Conservation (phyloP, 139 green algal species). For the Chlorella sp. region DNA sequence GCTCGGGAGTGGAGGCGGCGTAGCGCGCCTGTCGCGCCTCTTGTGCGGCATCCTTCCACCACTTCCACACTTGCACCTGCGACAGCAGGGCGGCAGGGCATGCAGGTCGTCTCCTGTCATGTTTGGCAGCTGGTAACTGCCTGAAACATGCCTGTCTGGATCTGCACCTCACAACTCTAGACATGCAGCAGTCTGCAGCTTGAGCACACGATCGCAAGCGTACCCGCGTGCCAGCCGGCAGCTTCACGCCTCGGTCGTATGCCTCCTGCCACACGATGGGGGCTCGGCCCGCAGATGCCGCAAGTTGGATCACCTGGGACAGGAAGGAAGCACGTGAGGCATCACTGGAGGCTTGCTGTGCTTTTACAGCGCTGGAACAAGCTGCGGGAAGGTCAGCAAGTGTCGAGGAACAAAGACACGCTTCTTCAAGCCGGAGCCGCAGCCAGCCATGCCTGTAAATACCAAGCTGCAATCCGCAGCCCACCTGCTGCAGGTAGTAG, state of each 20-base stretch:
- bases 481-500: constrained; percentile 29
- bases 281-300: constrained; percentile 22
- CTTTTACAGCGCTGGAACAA: no score
- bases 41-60: constrained; percentile 35
- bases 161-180: no score
- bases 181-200: background rate
- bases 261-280: constrained; percentile 68
- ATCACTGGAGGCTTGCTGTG: no score
- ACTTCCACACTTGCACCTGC: constrained; percentile 62
- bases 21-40: background rate
- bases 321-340: background rate
- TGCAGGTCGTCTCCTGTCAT: no score
- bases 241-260: constrained; percentile 44
- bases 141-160: no score
- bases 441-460: no score
- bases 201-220: constrained; percentile 15
- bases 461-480: no score
- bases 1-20: no score
- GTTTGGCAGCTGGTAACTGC: no score
- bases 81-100: background rate
- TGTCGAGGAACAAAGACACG: no score
- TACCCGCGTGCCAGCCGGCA: constrained; percentile 39
- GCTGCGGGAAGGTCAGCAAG: background rate
- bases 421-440: no score
- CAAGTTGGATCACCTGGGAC: constrained; percentile 42